Evolutionary conservation across 2,329 filamentous ascomycete genomes (phyloP), one percentile per base, ranked within the genome.

Genomic region (Aureobasidium sp.): DNA sequence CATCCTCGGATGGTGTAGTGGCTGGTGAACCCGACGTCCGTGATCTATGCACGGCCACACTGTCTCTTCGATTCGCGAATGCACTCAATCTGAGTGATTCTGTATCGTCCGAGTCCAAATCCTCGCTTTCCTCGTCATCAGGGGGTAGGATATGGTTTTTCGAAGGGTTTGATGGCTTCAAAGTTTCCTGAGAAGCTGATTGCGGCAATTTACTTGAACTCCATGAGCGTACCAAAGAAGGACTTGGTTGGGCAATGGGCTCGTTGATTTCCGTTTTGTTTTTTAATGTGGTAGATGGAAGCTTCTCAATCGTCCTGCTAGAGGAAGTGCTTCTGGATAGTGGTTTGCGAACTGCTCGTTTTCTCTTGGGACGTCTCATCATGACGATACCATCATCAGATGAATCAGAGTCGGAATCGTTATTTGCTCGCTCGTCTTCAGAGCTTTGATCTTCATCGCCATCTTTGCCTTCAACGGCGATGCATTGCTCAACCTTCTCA

Each of bases 401-500:
- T 8, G 69, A 71, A 25, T 73, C 70, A 1, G 69, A 70, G 37
- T 66, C 64, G 39, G 82, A 81, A 4, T 80, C 75, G 29, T 85
- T 82, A 13, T 78, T 74, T 30, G 76, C 70, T 59, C 68, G 49
- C 45, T 74, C 75, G 66, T 75, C 75, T 37, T 77, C 74, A 41
- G 62, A 63, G n/a, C 63, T 62, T 27, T 77, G 75, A 54, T 90
- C 86, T 11, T 89, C 85, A 32, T 92, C 88, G 29, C 87, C 87
- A 65, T 89, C 86, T 76, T 95, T 95, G 67, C 86, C 82, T 37
- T 97, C 92, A 36, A 99, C 85, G 8, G 94, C 94, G 66, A 97
- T 97, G 72, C 92, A 97, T 72, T 97, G 93, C 72, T 92, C 87
- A 2, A 99, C 94, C 75, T 93, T 89, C 71, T 97, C 90, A 71